Percentiles rank a stretch among this genome's conserved stretches.
phyloP scores from a whole-genome alignment of 495 filamentous ascomycete species.

The Parathielavia appendiculata region DNA sequence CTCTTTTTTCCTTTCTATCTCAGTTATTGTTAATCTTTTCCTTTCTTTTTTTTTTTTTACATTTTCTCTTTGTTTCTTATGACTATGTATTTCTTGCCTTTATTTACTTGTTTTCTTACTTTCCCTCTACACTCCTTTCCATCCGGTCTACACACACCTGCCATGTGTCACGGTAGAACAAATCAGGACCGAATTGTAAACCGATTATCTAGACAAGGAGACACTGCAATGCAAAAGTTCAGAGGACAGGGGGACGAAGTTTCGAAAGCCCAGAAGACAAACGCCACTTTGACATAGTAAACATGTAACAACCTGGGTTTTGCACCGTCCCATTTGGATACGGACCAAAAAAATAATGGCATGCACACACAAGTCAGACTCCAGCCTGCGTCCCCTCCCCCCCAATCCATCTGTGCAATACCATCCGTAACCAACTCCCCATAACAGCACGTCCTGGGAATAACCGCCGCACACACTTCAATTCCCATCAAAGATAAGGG shows the following conservation, averaged over 20 bases:
- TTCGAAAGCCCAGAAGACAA: not conserved
- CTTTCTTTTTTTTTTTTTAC: no score
- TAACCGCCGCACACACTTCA: not conserved
- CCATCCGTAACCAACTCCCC: not conserved
- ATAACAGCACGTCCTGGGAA: not conserved
- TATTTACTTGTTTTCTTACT: no score
- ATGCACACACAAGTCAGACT: not conserved
- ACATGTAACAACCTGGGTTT: not conserved
- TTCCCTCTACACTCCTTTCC: no score
- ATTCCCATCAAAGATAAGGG: not conserved
- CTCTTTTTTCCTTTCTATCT: no score
- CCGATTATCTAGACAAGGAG: not conserved
- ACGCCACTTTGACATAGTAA: constrained; percentile 1
- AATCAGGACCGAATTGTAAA: no score
- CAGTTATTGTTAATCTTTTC: no score
- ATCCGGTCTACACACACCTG: no score
- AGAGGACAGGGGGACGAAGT: not conserved
- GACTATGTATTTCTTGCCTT: no score
- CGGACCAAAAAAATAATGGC: not conserved
- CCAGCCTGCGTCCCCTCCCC: not conserved
- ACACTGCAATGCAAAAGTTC: not conserved
- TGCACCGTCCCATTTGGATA: not conserved
- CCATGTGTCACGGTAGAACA: no score
- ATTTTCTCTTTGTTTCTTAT: no score
- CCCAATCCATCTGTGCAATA: not conserved